Conservation (phyloP, 2,329 filamentous ascomycete species). For the Ploettnerulaceae sp. region DNA sequence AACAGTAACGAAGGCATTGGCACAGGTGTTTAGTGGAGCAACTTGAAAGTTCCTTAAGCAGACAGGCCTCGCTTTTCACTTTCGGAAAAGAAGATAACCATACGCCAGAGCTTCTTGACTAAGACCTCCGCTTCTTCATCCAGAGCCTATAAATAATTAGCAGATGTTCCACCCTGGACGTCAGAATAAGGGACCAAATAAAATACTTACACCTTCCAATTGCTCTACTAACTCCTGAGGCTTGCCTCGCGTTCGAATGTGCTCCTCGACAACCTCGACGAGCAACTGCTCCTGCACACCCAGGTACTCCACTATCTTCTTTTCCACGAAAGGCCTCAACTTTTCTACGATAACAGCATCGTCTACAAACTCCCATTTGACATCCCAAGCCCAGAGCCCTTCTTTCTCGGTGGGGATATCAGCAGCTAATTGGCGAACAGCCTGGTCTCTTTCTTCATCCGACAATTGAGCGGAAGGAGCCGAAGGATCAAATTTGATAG, state of each 20-base stretch:
- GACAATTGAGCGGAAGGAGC: slow-evolving; percentile 64
- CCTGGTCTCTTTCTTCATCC: slow-evolving; percentile 81
- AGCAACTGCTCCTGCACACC: slow-evolving; percentile 95
- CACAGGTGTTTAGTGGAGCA: too few relatives aligned
- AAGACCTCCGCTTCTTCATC: slow-evolving; percentile 93
- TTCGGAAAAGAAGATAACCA: slow-evolving; percentile 97
- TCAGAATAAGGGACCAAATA: not conserved
- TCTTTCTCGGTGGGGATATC: slow-evolving; percentile 87
- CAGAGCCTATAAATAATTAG: slow-evolving; percentile 58
- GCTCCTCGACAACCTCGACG: slow-evolving; percentile 86
- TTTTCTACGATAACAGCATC: slow-evolving; percentile 77
- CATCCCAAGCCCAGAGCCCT: slow-evolving; percentile 84
- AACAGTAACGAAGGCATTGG: not conserved
- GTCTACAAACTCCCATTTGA: slow-evolving; percentile 90
- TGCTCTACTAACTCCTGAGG: slow-evolving; percentile 81
- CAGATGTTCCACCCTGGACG: slow-evolving; percentile 5
- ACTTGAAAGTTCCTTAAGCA: slow-evolving; percentile 48
- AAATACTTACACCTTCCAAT: slow-evolving; percentile 66
- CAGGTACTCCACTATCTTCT: slow-evolving; percentile 95
- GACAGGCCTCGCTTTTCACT: slow-evolving; percentile 85
- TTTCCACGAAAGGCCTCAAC: slow-evolving; percentile 90
- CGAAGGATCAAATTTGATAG: slow-evolving; percentile 71
- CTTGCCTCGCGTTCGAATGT: slow-evolving; percentile 68
- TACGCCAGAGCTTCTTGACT: slow-evolving; percentile 95
- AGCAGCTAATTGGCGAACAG: slow-evolving; percentile 73